These are phyloP conservation scores for Buddleja alternifolia DNA, from an alignment of 257 asterid species.

Conservation along the genomic window DNA sequence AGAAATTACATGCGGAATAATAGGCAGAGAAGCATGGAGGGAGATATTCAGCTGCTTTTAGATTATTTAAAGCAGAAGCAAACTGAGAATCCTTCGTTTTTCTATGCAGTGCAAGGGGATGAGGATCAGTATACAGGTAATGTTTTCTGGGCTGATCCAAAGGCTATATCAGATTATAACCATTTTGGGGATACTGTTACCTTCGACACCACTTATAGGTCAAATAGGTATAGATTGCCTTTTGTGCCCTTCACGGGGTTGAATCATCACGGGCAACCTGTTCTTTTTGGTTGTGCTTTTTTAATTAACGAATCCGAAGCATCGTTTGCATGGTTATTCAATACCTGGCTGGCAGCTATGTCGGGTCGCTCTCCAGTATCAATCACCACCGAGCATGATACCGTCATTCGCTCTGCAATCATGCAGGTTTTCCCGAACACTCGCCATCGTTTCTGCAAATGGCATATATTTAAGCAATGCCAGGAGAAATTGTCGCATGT, in stretches of 20 bases:
- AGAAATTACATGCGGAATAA: slow-evolving; percentile 91
- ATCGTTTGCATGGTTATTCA: slow-evolving; percentile 84
- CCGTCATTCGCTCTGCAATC: slow-evolving; percentile 73
- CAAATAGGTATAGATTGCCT: slow-evolving; percentile 92
- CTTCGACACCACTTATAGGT: slow-evolving; percentile 92
- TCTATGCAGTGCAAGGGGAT: slow-evolving; percentile 81
- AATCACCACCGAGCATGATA: slow-evolving; percentile 88
- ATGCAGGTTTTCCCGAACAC: slow-evolving; percentile 77
- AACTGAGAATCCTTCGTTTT: slow-evolving; percentile 66
- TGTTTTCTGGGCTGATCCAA: slow-evolving; percentile 94
- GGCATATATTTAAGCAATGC: slow-evolving; percentile 96
- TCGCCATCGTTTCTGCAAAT: slow-evolving; percentile 94
- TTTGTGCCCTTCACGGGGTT: slow-evolving; percentile 95
- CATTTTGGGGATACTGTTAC: slow-evolving; percentile 95
- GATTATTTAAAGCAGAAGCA: slow-evolving; percentile 92
- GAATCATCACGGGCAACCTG: slow-evolving; percentile 97
- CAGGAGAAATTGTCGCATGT: slow-evolving; percentile 87
- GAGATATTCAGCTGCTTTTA: slow-evolving; percentile 88
- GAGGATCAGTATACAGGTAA: slow-evolving; percentile 78
- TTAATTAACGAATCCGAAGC: slow-evolving; percentile 88
- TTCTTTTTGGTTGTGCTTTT: slow-evolving; percentile 93
- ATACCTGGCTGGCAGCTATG: slow-evolving; percentile 94
- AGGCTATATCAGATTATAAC: slow-evolving; percentile 66
- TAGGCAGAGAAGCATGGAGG: slow-evolving; percentile 86
- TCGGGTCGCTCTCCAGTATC: slow-evolving; percentile 72